Evolutionary conservation across 176 grass and related monocot species (phyloP), one percentile per base, ranked within the genome.

Genomic region (Otatea glauca): DNA sequence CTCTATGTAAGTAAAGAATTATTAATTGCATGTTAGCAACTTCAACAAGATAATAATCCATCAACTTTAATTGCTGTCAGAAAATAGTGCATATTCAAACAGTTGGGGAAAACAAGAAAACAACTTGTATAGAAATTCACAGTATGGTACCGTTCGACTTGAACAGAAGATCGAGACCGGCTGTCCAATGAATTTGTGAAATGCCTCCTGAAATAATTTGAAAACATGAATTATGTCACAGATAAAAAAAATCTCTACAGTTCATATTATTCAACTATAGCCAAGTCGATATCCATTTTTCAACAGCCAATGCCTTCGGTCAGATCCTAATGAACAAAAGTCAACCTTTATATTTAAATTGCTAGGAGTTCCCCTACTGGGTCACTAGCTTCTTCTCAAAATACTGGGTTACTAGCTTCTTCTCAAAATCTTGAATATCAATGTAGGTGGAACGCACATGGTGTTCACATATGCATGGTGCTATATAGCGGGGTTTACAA

Each of bases 161-260:
- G 96, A 98, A 85, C 77, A 89, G 74, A 77, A 87, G 84, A 98
- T 82, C 10, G 88, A 87, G 3, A 96, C 89, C 35, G 93, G 81
- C 70, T 96, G 91, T 11, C 96, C 93, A 78, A 98, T 89, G 80
- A 98, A 98, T 87, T 85, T 92, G 21, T 80, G 89, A 92, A 98
- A 98, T 66, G 89, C 96, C 10, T 98, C 93, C 93, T 98, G 90
- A 81, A 89, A 83, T 72, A 75, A 80, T 85, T 60, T n/a, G 13
- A 86, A 75, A 77, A 15, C 3, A 71, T 47, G 34, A n/a, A 80
- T 50, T 29, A 65, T 67, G 29, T 47, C 67, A 43, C 66, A 35
- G 17, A 53, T 70, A 9, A 56, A 20, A 74, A 16, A 50, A 54
- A 20, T 4, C 24, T 18, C 72, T 55, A 12, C 27, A 35, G 12